Percentiles rank a stretch among this genome's conserved stretches.
Conservation (phyloP, 2,329 filamentous ascomycete genomes). For the Blastomyces gilchristii region DNA sequence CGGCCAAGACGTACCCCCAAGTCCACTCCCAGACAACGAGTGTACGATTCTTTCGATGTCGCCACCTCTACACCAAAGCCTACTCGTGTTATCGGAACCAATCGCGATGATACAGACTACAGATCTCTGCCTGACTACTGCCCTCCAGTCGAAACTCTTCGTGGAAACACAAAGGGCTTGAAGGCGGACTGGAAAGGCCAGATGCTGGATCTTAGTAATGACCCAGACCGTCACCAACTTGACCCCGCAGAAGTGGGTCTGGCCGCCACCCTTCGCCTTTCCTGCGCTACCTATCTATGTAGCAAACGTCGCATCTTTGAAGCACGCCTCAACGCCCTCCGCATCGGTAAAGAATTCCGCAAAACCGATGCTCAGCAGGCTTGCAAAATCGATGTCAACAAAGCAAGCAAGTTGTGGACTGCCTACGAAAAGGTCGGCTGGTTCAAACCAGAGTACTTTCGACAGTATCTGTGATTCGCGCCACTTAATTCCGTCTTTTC, state of each 20-base stretch:
- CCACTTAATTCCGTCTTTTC: not conserved
- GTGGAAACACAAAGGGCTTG: slow-evolving; percentile 56
- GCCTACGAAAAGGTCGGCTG: slow-evolving; percentile 81
- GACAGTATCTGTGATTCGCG: slow-evolving; percentile 31
- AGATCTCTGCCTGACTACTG: slow-evolving; percentile 60
- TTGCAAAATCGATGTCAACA: slow-evolving; percentile 98
- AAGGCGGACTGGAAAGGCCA: slow-evolving; percentile 84
- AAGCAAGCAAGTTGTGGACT: slow-evolving; percentile 84
- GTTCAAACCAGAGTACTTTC: slow-evolving; percentile 52
- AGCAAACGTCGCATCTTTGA: slow-evolving; percentile 90
- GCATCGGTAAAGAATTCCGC: slow-evolving; percentile 70
- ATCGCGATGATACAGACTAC: slow-evolving; percentile 76
- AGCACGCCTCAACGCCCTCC: slow-evolving; percentile 56
- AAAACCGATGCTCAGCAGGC: slow-evolving; percentile 94
- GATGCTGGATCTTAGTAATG: slow-evolving; percentile 62
- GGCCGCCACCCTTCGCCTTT: slow-evolving; percentile 68
- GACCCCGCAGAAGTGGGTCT: slow-evolving; percentile 68
- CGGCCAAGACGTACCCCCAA: slow-evolving; percentile 33
- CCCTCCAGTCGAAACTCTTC: slow-evolving; percentile 57
- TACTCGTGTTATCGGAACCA: slow-evolving; percentile 43
- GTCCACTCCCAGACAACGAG: slow-evolving; percentile 33
- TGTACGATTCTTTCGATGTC: slow-evolving; percentile 30
- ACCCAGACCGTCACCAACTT: slow-evolving; percentile 59
- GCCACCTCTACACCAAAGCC: slow-evolving; percentile 32
- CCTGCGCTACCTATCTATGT: slow-evolving; percentile 78